Evolutionary conservation across 2,329 filamentous ascomycete genomes (phyloP).

Genomic region (Verticillium isaacii): DNA sequence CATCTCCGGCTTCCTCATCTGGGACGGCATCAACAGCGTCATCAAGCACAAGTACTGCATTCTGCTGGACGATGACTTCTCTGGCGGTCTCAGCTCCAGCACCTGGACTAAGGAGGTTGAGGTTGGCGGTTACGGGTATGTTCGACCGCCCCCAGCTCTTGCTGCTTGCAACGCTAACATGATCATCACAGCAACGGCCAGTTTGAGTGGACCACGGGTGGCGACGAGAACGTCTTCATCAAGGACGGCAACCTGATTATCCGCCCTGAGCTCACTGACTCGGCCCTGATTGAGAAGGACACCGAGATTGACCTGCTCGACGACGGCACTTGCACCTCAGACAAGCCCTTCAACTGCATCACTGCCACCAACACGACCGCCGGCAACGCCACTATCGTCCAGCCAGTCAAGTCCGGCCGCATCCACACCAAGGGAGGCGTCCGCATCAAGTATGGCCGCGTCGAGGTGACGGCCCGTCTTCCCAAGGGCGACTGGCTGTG

Average conservation of each 20-base stretch:
- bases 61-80: slow-evolving; percentile 63
- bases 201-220: slow-evolving; percentile 71
- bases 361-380: slow-evolving; percentile 66
- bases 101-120: slow-evolving; percentile 74
- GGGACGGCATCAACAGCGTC: slow-evolving; percentile 68
- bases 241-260: slow-evolving; percentile 66
- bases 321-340: slow-evolving; percentile 64
- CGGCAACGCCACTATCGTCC: slow-evolving; percentile 69
- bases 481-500: slow-evolving; percentile 81
- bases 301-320: slow-evolving; percentile 63
- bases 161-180: not conserved
- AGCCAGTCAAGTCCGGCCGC: slow-evolving; percentile 72
- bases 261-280: slow-evolving; percentile 73
- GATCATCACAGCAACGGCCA: slow-evolving; percentile 61
- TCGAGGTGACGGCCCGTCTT: slow-evolving; percentile 74
- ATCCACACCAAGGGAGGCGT: slow-evolving; percentile 70
- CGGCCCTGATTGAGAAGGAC: slow-evolving; percentile 59
- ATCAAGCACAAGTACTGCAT: slow-evolving; percentile 70
- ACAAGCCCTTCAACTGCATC: slow-evolving; percentile 52
- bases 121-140: slow-evolving; percentile 71
- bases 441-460: slow-evolving; percentile 72
- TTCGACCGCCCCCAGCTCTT: slow-evolving; percentile 7
- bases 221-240: slow-evolving; percentile 70
- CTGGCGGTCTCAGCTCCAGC: slow-evolving; percentile 44
- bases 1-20: slow-evolving; percentile 67